Percentiles rank a stretch among this genome's conserved stretches.
phyloP scores from a whole-genome alignment of 1,284 basidiomycete species.

The Microbotryum silenes-acaulis region DNA sequence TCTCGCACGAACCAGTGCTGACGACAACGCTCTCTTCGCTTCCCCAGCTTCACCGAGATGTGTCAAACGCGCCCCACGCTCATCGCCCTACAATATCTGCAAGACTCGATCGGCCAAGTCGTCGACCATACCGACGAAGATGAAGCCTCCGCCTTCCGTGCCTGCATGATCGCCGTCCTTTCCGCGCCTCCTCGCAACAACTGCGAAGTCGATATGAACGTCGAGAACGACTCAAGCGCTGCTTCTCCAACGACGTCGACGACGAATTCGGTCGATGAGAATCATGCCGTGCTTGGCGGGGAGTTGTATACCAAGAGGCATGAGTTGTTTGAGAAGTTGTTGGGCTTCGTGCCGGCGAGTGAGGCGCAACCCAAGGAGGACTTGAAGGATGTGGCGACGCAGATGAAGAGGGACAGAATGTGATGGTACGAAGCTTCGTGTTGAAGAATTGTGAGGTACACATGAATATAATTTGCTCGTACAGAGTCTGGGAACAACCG shows the following conservation, averaged over 20 bases:
- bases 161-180: slow-evolving; percentile 39
- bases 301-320: slow-evolving; percentile 33
- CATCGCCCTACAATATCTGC: slow-evolving; percentile 40
- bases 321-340: slow-evolving; percentile 35
- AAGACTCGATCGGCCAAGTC: slow-evolving; percentile 39
- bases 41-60: slow-evolving; percentile 32
- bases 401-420: not conserved
- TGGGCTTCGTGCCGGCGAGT: slow-evolving; percentile 37
- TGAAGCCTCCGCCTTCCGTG: slow-evolving; percentile 38
- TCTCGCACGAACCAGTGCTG: not conserved
- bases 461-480: too few relatives aligned
- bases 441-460: too few relatives aligned
- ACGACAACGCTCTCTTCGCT: not conserved
- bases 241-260: not conserved
- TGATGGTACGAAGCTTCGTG: too few relatives aligned
- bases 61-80: slow-evolving; percentile 33
- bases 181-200: slow-evolving; percentile 24
- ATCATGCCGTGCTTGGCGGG: not conserved
- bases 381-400: slow-evolving; percentile 27
- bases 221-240: not conserved
- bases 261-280: not conserved
- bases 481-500: too few relatives aligned
- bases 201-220: slow-evolving; percentile 10
- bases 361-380: slow-evolving; percentile 37
- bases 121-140: slow-evolving; percentile 37